These are phyloP conservation scores for Pyrenophora graminea DNA, from an alignment of 2,329 filamentous ascomycete genomes.

Conservation along the genomic window DNA sequence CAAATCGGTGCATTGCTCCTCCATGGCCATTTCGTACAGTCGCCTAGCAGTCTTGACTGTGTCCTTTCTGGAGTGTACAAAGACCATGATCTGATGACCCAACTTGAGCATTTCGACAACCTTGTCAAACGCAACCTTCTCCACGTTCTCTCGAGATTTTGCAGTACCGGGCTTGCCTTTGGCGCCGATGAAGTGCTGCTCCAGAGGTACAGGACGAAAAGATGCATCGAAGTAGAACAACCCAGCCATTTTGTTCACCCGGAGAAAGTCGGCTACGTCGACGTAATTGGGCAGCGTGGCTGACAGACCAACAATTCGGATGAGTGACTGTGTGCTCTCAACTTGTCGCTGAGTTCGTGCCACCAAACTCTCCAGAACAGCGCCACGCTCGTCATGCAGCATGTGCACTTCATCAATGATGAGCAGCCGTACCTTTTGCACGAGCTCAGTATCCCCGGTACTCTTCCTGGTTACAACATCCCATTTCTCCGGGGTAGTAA, in stretches of 20 bases:
- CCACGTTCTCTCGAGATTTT: constrained; percentile 84
- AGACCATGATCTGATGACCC: constrained; percentile 99
- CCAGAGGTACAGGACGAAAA: constrained; percentile 91
- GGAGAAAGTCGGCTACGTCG: constrained; percentile 95
- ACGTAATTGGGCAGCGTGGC: constrained; percentile 96
- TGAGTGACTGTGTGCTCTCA: constrained; percentile 95
- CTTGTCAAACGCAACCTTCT: constrained; percentile 88
- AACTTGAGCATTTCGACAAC: constrained; percentile 87
- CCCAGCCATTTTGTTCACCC: constrained; percentile 89
- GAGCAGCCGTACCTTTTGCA: constrained; percentile 92
- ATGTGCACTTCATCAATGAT: constrained; percentile 99
- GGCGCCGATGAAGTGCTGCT: constrained; percentile 96
- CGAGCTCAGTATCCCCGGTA: constrained; percentile 93
- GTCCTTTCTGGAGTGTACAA: constrained; percentile 95
- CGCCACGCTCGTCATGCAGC: constrained; percentile 96
- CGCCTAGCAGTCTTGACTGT: constrained; percentile 86
- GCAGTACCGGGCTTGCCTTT: constrained; percentile 86
- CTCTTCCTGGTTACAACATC: constrained; percentile 97
- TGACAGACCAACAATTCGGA: constrained; percentile 92
- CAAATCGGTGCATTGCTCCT: constrained; percentile 77
- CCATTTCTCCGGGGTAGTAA: constrained; percentile 99
- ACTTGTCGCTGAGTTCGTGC: constrained; percentile 94
- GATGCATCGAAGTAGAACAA: constrained; percentile 97
- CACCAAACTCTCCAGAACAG: constrained; percentile 93
- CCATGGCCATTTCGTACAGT: constrained; percentile 82